These are phyloP conservation scores for Penicillium sp. DNA, from an alignment of 2,329 filamentous ascomycete species.

Conservation along the genomic window DNA sequence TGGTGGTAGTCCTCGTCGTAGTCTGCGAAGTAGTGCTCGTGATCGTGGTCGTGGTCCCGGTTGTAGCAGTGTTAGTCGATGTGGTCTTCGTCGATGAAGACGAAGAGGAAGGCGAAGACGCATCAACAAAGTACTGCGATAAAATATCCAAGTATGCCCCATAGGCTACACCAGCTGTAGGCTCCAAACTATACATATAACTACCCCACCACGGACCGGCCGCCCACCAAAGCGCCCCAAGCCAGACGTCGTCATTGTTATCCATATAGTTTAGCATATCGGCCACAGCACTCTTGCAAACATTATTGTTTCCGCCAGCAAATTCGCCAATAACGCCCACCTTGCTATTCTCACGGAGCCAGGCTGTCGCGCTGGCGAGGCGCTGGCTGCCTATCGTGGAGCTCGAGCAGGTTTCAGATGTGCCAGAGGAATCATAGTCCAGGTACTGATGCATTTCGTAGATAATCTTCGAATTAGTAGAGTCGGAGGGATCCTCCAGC, in stretches of 20 bases:
- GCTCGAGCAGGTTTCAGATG: conserved; percentile 55
- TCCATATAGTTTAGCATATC: conserved; percentile 55
- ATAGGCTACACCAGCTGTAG: conserved; percentile 51
- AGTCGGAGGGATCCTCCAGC: conserved; percentile 56
- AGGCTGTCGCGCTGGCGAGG: conserved; percentile 56
- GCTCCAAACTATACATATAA: conserved; percentile 58
- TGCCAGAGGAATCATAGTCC: conserved; percentile 61
- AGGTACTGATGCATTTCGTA: conserved; percentile 70
- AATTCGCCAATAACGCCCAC: conserved; percentile 60
- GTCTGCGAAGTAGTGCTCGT: conserved; percentile 5
- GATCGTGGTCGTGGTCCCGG: not conserved
- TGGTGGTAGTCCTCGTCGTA: conserved; percentile 12
- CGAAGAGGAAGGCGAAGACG: not conserved
- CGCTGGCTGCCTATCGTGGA: conserved; percentile 60
- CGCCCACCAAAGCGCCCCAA: conserved; percentile 59
- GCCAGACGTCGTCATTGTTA: conserved; percentile 59
- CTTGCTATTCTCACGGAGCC: conserved; percentile 60
- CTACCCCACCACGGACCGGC: conserved; percentile 58
- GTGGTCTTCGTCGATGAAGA: conserved; percentile 1
- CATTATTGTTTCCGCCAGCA: conserved; percentile 56
- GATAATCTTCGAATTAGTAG: conserved; percentile 49
- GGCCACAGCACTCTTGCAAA: conserved; percentile 52
- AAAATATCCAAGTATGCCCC: conserved; percentile 34
- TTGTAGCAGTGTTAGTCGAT: conserved; percentile 1
- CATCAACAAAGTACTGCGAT: conserved; percentile 32